A percentile compares a stretch with the other conserved stretches of the same genome.
phyloP scores from a whole-genome alignment of 2,329 filamentous ascomycete genomes.

The Paraphaeosphaeria minitans region DNA sequence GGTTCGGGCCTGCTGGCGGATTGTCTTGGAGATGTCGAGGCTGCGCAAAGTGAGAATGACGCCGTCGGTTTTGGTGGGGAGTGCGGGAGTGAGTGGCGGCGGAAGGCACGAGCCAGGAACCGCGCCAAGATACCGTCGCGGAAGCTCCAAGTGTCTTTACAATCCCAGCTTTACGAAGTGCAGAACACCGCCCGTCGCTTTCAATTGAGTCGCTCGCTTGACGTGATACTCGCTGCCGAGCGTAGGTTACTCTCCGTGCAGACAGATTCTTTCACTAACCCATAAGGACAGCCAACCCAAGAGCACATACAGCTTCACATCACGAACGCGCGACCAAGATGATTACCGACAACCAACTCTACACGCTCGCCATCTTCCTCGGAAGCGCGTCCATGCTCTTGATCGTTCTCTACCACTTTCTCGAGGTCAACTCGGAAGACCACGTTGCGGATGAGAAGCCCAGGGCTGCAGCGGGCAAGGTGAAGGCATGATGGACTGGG shows the following conservation, averaged over 20 bases:
- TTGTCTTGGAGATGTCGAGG: slow-evolving; percentile 22
- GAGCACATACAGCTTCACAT: slow-evolving; percentile 20
- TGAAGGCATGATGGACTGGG: slow-evolving; percentile 22
- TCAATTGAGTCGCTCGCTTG: slow-evolving; percentile 8
- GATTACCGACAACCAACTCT: slow-evolving; percentile 93
- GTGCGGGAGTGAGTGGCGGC: slow-evolving; percentile 26
- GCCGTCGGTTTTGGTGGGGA: slow-evolving; percentile 34
- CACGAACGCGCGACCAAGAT: slow-evolving; percentile 58
- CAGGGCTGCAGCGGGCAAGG: slow-evolving; percentile 34
- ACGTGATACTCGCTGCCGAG: not conserved
- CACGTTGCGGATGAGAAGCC: slow-evolving; percentile 36
- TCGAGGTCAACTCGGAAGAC: slow-evolving; percentile 86
- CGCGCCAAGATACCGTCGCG: slow-evolving; percentile 16
- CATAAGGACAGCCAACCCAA: slow-evolving; percentile 21
- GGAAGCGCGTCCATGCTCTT: slow-evolving; percentile 88
- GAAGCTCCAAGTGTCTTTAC: slow-evolving; percentile 31
- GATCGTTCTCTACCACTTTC: slow-evolving; percentile 93
- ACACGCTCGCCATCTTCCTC: slow-evolving; percentile 89
- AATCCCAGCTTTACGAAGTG: not conserved
- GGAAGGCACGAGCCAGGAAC: slow-evolving; percentile 11
- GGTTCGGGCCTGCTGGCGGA: slow-evolving; percentile 24
- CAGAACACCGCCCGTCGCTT: not conserved
- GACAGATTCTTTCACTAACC: slow-evolving; percentile 17
- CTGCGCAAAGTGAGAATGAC: slow-evolving; percentile 45
- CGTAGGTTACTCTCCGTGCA: not conserved